Conservation (phyloP, 768 basidiomycete species). For the Terana coerulea region DNA sequence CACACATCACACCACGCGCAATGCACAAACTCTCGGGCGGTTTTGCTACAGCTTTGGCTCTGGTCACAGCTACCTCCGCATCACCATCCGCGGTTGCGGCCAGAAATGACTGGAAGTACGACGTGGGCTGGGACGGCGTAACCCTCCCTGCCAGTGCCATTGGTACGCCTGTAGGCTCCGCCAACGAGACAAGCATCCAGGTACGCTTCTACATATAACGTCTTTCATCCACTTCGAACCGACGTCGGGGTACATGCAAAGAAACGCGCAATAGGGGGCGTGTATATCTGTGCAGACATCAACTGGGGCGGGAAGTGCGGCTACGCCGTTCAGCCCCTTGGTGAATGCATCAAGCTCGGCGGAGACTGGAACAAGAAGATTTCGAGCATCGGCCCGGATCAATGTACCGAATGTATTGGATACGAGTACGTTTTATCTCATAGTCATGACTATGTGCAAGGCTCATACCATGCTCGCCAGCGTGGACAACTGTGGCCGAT, state of each 20-base stretch:
- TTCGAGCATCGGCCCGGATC: slow-evolving; percentile 6
- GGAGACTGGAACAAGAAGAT: slow-evolving; percentile 8
- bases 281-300: slow-evolving; percentile 4
- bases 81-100: not conserved
- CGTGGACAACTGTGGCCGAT: not conserved
- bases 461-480: no score
- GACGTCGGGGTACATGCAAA: no score
- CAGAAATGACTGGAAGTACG: not conserved
- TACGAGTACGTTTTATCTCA: not conserved
- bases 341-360: slow-evolving; percentile 1
- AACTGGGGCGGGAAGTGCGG: slow-evolving; percentile 7
- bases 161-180: not conserved
- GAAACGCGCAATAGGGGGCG: not conserved
- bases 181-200: not conserved
- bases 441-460: no score
- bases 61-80: not conserved
- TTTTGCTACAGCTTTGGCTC: no score
- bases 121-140: slow-evolving; percentile 1
- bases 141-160: not conserved
- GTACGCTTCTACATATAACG: not conserved
- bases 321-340: slow-evolving; percentile 5
- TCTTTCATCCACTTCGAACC: not conserved
- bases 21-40: no score
- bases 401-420: not conserved
- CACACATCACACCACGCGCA: no score